Evolutionary conservation across 2,329 filamentous ascomycete species (phyloP).

Genomic region (Alternaria angustiovoidea): DNA sequence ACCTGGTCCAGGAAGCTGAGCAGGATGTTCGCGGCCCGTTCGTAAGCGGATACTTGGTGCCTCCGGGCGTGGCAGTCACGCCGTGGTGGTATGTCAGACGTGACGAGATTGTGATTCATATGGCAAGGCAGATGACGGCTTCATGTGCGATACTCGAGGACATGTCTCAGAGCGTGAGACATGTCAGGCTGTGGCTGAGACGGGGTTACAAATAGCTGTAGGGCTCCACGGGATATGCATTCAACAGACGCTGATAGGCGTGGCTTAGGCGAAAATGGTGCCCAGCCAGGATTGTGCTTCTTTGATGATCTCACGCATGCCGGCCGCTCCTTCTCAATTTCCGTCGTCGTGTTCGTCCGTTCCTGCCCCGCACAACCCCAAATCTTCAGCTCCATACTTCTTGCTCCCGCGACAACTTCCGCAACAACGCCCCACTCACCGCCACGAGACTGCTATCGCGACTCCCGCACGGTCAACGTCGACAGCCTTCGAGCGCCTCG

Average conservation of each 20-base stretch:
- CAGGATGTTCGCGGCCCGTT: conserved; percentile 30
- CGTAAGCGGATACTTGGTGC: conserved; percentile 28
- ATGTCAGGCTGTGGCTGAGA: conserved; percentile 23
- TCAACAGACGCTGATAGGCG: conserved; percentile 22
- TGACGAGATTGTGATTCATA: conserved; percentile 17
- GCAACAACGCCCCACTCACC: not conserved
- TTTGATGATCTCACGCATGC: conserved; percentile 32
- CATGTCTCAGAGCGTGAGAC: conserved; percentile 19
- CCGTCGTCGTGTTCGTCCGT: conserved; percentile 22
- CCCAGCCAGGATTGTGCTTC: conserved; percentile 9
- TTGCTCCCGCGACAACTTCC: conserved; percentile 10
- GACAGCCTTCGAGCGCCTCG: conserved; percentile 9
- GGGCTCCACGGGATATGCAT: conserved; percentile 19
- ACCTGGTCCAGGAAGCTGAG: not conserved
- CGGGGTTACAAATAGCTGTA: conserved; percentile 15
- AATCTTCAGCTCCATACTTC: conserved; percentile 20
- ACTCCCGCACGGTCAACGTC: not conserved
- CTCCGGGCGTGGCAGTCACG: conserved; percentile 11
- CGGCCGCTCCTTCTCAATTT: conserved; percentile 17
- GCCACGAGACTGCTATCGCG: not conserved
- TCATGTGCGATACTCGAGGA: conserved; percentile 3
- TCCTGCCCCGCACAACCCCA: conserved; percentile 22
- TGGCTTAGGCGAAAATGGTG: conserved; percentile 8
- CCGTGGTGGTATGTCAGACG: conserved; percentile 11
- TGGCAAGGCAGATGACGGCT: conserved; percentile 17